Evolutionary conservation across 129 eudicot genomes (phyloP), one percentile per base, ranked within the genome.

Genomic region (Lonicera japonica): DNA sequence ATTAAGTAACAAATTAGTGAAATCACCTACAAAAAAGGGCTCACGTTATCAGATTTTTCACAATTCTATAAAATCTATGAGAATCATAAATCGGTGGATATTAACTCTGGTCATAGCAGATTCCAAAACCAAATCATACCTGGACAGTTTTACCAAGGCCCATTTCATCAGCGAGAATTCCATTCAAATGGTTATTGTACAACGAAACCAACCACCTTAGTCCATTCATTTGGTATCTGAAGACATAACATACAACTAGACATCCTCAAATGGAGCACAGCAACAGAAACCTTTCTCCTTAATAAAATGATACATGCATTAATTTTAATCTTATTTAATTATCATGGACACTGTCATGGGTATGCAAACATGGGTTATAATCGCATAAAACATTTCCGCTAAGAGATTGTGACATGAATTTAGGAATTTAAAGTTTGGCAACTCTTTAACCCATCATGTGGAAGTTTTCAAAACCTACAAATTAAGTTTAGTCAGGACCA

Each of bases 111-210:
- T 1, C 3, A 14, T 13, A 24, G 24, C 51, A 10, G n/a, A 47
- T 25, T 47, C 24, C 24, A 29, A 29, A 29, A 41, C 46, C 39
- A 3, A 51, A 22, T 43, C 22, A 34, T 75, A 84, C 98, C 98
- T 92, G 98, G 73, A 92, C 98, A 63, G 98, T 92, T 80, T 92
- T 92, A 25, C 98, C 98, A 51, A 92, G 85, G 48, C 98, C 98
- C 98, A 92, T 92, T 77, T 92, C 98, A 82, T 92, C 98, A 55
- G 98, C 98, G 40, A 92, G 86, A 70, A 92, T 92, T 59, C 98
- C 98, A 53, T 92, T 92, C 86, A 92, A 74, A 77, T 88, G 96
- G 78, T 92, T 92, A 79, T 92, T 92, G 77, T 92, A 92, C 45
- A 92, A 77, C 46, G 98, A 92, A 65, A 92, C 85, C 81, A 92